Base-by-base conservation (phyloP, 2,329 filamentous ascomycete species). In the Cryoendolithus antarcticus region DNA sequence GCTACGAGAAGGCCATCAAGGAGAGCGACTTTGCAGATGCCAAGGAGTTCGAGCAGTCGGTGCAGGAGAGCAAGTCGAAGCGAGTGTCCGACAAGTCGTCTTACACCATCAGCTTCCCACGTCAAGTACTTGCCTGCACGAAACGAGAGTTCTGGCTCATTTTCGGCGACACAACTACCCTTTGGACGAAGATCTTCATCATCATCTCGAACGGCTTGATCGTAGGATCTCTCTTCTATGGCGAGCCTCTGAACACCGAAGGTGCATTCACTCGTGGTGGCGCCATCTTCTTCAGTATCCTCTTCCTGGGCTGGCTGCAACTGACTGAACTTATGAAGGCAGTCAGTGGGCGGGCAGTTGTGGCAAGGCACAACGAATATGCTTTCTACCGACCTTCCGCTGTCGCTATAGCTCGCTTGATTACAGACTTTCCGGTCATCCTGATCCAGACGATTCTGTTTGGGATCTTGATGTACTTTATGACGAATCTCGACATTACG, bases 161-260 rank as follows among this genome's bases (percentile, higher is more conserved):
- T 24, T 72, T 74, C 54, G 83, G 83, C 30, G 82, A 93, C 59
- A 78, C 71, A 43, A 77, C 77, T 1, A 80, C 82, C 0, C 67
- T 91, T 1, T 80, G 77, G 57, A 89, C 82, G 31, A 91, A 89
- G 48, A 70, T 82, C 43, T 82, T 86, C 60, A 85, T 86, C 55
- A 82, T 86, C 50, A 61, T 89, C 41, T 72, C 79, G 41, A 83
- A 84, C 56, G 73, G 62, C 40, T 67, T 93, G 7, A 83, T 93
- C 44, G 78, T 88, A 39, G 80, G 82, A 2, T 84, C 80, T 2
- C 67, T 91, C 11, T 91, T 91, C 62, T 84, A 86, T 51, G 82
- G 75, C 9, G 67, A 78, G 53, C 62, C 72, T 0, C 51, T 70
- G 4, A 66, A 73, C 49, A 79, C 76, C 1, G 66, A 63, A 32